A percentile compares a stretch with the other conserved stretches of the same genome.
These are phyloP conservation scores for Firmiana major DNA, from an alignment of 345 rosid genomes.

Conservation along the genomic window DNA sequence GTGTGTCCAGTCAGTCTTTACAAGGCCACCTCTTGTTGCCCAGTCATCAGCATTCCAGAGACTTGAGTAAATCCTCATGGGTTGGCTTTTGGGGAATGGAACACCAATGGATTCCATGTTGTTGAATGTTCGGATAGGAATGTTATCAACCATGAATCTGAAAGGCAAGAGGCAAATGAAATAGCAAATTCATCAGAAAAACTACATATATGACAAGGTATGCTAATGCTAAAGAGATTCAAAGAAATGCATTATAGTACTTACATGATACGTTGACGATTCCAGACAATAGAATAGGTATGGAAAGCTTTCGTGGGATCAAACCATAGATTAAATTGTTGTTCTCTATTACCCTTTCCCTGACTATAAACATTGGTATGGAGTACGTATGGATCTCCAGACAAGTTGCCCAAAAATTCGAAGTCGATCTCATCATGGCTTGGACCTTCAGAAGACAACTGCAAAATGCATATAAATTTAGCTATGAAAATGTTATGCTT, in stretches of 20 bases:
- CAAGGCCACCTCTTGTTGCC: constrained; percentile 12
- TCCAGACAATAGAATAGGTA: constrained; percentile 67
- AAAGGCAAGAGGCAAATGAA: not conserved
- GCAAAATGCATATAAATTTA: not conserved
- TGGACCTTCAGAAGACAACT: constrained; percentile 48
- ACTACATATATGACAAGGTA: not conserved
- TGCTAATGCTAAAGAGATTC: not conserved
- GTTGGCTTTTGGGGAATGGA: constrained; percentile 3
- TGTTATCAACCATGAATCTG: constrained; percentile 8
- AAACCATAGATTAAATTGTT: constrained; percentile 65
- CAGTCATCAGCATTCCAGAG: constrained; percentile 12
- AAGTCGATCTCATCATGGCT: constrained; percentile 62
- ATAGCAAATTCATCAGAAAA: not conserved
- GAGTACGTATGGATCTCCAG: constrained; percentile 55
- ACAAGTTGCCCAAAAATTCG: constrained; percentile 59
- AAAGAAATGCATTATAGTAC: not conserved
- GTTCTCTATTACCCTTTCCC: constrained; percentile 67
- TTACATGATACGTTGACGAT: constrained; percentile 52
- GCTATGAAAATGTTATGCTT: not conserved
- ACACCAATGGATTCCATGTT: constrained; percentile 3
- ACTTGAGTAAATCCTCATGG: constrained; percentile 15
- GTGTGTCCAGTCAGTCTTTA: not conserved
- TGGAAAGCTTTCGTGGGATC: constrained; percentile 63
- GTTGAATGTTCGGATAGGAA: constrained; percentile 6
- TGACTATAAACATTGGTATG: constrained; percentile 61